Conservation (phyloP, 306 rosid genomes). For the Alnus glutinosa region DNA sequence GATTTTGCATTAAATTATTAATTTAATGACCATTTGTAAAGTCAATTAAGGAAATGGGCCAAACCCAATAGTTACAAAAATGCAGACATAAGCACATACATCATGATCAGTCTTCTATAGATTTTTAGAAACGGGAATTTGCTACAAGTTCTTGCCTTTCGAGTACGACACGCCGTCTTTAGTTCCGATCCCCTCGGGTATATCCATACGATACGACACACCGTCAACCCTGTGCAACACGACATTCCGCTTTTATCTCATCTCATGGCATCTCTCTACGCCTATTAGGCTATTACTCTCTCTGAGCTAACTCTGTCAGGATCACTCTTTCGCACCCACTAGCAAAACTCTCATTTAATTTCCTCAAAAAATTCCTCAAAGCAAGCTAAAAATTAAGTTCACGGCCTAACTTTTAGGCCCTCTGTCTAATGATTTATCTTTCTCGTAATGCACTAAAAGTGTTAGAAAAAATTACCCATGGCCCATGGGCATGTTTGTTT, state of each 20-base stretch:
- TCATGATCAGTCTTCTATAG: background rate
- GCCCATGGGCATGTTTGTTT: background rate
- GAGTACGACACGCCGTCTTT: background rate
- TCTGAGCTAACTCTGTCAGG: background rate
- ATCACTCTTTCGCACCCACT: background rate
- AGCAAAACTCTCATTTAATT: background rate
- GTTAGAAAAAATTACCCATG: constrained; percentile 5
- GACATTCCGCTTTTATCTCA: background rate
- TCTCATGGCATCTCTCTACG: background rate
- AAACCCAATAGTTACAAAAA: background rate
- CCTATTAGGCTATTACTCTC: background rate
- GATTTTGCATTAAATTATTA: background rate
- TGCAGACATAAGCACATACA: background rate
- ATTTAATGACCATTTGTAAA: background rate
- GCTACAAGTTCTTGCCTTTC: background rate
- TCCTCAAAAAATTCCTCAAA: background rate
- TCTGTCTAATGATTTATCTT: background rate
- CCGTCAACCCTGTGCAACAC: background rate
- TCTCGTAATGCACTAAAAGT: constrained; percentile 5
- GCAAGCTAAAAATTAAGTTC: background rate
- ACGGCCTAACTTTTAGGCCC: background rate
- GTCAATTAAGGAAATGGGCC: background rate
- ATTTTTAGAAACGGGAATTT: background rate
- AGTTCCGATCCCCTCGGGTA: background rate
- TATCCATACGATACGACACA: background rate